phyloP scores from a whole-genome alignment of 75 land plant genomes.

The Adiantum capillusveneris region DNA sequence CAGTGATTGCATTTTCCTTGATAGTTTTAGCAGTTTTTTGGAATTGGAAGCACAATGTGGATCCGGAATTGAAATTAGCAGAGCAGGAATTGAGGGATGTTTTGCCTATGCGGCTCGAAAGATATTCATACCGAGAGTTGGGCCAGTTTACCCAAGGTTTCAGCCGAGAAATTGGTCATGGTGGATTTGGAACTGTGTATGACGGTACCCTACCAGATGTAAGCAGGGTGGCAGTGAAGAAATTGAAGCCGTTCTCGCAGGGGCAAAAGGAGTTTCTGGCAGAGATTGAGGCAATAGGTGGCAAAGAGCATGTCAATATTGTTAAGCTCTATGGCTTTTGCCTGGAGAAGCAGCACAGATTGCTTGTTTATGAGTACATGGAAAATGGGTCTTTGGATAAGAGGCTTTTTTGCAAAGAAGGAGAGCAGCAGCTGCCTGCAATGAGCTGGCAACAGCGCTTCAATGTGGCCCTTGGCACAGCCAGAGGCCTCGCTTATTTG shows the following conservation, averaged over 20 bases:
- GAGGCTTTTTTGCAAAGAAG: constrained; percentile 10
- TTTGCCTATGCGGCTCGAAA: constrained; percentile 1
- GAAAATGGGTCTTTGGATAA: constrained; percentile 26
- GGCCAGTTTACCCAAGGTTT: constrained; percentile 31
- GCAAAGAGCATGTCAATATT: constrained; percentile 38
- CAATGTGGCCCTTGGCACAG: constrained; percentile 14
- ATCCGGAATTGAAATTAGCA: background rate
- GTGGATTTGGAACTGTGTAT: constrained; percentile 32
- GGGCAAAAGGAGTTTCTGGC: constrained; percentile 30
- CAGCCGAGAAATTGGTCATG: constrained; percentile 28
- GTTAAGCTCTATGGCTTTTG: constrained; percentile 43
- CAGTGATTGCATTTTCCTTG: background rate
- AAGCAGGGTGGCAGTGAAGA: constrained; percentile 28
- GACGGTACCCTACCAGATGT: constrained; percentile 19
- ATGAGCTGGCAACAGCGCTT: constrained; percentile 10
- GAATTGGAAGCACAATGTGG: background rate
- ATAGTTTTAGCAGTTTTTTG: background rate
- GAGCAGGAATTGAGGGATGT: constrained; percentile 1
- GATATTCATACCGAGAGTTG: constrained; percentile 30
- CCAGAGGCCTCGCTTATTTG: constrained; percentile 19
- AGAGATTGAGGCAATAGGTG: constrained; percentile 30
- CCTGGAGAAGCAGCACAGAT: constrained; percentile 16
- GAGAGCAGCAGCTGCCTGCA: background rate
- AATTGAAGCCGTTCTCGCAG: background rate
- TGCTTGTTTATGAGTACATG: constrained; percentile 46